Base-by-base conservation (phyloP, 306 rosid species). In the Calophaca sinica region DNA sequence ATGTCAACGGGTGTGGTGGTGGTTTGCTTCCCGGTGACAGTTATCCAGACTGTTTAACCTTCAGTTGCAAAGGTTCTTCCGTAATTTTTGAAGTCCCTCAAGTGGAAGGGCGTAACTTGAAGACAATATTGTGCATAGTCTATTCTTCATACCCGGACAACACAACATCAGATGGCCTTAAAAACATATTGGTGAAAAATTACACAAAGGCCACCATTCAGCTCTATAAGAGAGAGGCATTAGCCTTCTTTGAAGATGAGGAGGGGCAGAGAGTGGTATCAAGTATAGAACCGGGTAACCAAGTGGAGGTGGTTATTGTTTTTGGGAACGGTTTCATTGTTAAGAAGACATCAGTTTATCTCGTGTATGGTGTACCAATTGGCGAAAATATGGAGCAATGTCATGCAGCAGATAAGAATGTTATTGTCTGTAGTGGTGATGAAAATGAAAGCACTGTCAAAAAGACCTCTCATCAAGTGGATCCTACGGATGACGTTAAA, bases 1-100 rank as follows among this genome's bases (percentile, higher is more conserved):
- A n/a, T 31, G 6, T 28, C 13, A 52, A n/a, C 5, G 65, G 10
- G 20, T 0, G 11, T 11, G 29, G 29, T 14, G 83, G 39, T 53
- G 5, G 64, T 29, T 50, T 28, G 54, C 28, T 65, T 4, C 80
- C 73, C 0, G 6, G 51, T 29, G 68, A 66, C 9, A 52, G 35
- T 9, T 52, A 75, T 76, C 79, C 79, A 6, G 3, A 51, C 31
- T 76, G 80, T 74, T 59, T 69, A 48, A 31, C 54, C 38, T 80
- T 73, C 49, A 14, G 7, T 31, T 9, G 10, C 0, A 12, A 80
- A 60, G 72, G 67, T 29, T 51, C 66, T 14, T 73, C 65, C 10
- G 71, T 80, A 3, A 8, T 3, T 38, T 74, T 74, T 12, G 4
- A 58, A 59, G 70, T 74, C 51, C 84, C 84, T 49, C 51, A 50